A percentile compares a stretch with the other conserved stretches of the same genome.
Conservation (phyloP, 139 green algal genomes). For the Deuterostichococcus epilithicus region DNA sequence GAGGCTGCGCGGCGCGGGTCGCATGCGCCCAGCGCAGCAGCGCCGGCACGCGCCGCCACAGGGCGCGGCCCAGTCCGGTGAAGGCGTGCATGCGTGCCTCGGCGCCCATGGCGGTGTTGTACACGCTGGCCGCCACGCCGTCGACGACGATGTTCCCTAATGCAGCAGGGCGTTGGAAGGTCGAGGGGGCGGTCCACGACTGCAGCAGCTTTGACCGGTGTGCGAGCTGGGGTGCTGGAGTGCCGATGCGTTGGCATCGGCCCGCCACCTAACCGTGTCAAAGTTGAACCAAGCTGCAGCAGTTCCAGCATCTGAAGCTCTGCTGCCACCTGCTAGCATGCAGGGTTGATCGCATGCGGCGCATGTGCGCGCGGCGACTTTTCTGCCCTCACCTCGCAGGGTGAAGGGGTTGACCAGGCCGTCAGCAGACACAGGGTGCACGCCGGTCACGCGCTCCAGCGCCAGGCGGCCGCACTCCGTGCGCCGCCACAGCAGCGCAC, state of each 20-base stretch:
- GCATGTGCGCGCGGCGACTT: no score
- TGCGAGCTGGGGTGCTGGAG: no score
- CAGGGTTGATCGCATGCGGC: no score
- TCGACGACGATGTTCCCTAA: slow-evolving; percentile 18
- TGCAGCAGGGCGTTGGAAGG: no score
- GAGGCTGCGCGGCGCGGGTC: neutral
- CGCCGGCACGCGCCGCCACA: neutral
- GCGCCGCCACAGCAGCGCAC: neutral
- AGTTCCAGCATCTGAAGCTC: no score
- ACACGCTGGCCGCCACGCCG: slow-evolving; percentile 12
- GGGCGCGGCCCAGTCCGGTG: neutral
- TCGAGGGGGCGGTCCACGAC: no score
- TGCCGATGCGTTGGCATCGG: no score
- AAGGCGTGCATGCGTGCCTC: slow-evolving; percentile 11
- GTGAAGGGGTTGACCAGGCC: slow-evolving; percentile 18
- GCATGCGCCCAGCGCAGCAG: neutral
- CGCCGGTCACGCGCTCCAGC: neutral
- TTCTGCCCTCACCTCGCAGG: neutral
- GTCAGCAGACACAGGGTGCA: neutral
- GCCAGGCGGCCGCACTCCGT: neutral
- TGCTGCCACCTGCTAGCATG: no score
- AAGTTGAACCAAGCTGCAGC: no score
- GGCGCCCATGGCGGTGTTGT: slow-evolving; percentile 11
- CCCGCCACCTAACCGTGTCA: no score
- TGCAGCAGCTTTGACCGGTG: no score